These are phyloP conservation scores for Luzula sylvatica DNA, from an alignment of 176 grass and related monocot genomes.

Conservation along the genomic window DNA sequence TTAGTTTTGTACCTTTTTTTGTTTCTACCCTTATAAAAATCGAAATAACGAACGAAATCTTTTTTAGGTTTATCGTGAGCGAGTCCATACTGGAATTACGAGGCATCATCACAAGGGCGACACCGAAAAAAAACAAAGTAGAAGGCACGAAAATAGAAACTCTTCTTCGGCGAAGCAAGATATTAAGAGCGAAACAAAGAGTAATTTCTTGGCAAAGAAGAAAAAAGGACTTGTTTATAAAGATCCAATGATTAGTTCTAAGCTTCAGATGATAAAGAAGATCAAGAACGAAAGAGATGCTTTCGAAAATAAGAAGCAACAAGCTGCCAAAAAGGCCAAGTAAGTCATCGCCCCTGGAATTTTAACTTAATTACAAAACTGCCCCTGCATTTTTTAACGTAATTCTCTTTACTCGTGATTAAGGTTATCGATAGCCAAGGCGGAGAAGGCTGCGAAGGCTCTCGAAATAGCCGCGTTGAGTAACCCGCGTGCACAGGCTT, in stretches of 20 bases:
- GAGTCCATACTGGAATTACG: conserved; percentile 70
- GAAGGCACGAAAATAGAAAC: too few relatives aligned
- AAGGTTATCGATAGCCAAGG: conserved; percentile 76
- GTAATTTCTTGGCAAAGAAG: too few relatives aligned
- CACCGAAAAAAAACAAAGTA: conserved; percentile 32
- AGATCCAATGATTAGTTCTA: conserved; percentile 66
- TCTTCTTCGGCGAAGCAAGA: too few relatives aligned
- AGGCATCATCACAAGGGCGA: conserved; percentile 48
- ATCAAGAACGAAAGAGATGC: conserved; percentile 56
- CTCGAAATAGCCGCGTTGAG: conserved; percentile 49
- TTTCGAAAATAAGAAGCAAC: conserved; percentile 53
- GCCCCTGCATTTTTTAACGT: background rate
- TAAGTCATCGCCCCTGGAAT: conserved; percentile 27
- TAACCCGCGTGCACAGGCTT: conserved; percentile 53
- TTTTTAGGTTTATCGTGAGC: conserved; percentile 63
- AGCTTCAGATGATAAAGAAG: conserved; percentile 88
- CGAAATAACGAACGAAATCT: too few relatives aligned
- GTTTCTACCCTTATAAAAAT: conserved; percentile 6
- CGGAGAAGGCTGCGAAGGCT: conserved; percentile 58
- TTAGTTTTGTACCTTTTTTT: conserved; percentile 19
- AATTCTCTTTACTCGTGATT: conserved; percentile 2
- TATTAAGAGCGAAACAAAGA: too few relatives aligned
- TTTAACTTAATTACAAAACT: background rate
- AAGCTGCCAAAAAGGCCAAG: conserved; percentile 66
- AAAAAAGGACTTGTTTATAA: conserved; percentile 61